A percentile compares a stretch with the other conserved stretches of the same genome.
phyloP scores from a whole-genome alignment of 208 protist species.

The Leishmania lainsoni region DNA sequence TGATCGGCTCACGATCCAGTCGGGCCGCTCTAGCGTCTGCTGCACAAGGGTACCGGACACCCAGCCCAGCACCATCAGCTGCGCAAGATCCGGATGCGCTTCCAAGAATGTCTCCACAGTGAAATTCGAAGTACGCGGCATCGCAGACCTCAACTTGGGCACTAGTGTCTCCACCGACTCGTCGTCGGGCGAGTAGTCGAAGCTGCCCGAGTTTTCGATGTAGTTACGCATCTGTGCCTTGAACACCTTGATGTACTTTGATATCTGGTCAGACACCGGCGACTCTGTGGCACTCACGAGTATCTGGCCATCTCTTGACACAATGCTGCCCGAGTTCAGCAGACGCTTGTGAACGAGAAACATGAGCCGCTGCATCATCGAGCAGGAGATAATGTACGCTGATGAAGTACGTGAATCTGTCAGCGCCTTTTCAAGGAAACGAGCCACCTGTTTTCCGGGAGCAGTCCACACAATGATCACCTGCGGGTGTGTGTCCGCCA shows the following conservation, averaged over 20 bases:
- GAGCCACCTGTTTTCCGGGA: conserved; percentile 19
- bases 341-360: conserved; percentile 19
- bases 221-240: conserved; percentile 42
- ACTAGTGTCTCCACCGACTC: not conserved
- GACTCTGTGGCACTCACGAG: conserved; percentile 39
- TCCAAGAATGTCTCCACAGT: not conserved
- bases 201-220: conserved; percentile 12
- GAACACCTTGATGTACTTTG: conserved; percentile 41
- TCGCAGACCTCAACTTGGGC: not conserved
- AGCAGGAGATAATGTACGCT: conserved; percentile 34
- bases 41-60: conserved; percentile 31
- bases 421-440: conserved; percentile 36
- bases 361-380: conserved; percentile 25
- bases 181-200: conserved; percentile 1
- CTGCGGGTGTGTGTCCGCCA: conserved; percentile 49
- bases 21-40: conserved; percentile 18
- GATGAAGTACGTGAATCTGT: conserved; percentile 33
- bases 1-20: conserved; percentile 17
- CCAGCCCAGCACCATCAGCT: conserved; percentile 53
- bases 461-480: conserved; percentile 46
- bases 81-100: not conserved
- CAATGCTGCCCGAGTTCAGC: not conserved
- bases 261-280: conserved; percentile 22
- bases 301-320: conserved; percentile 31
- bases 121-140: not conserved